Evolutionary conservation across 2,329 filamentous ascomycete species (phyloP).

Genomic region (Penicillium occitanis): DNA sequence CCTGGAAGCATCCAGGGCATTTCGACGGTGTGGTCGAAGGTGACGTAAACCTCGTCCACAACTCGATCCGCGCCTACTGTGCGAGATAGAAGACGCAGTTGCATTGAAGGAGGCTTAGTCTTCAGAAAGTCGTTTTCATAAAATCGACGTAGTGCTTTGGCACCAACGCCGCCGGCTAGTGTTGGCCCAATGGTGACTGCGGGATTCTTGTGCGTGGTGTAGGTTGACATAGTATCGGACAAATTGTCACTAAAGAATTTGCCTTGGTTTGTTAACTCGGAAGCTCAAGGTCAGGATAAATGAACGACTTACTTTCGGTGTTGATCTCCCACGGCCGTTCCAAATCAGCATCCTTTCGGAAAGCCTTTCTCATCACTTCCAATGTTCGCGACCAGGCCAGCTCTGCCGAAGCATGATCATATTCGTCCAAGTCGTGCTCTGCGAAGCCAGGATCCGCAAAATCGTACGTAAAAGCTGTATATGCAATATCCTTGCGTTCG

Average conservation of each 20-base stretch:
- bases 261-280: constrained; percentile 13
- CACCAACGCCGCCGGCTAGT: constrained; percentile 44
- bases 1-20: constrained; percentile 62
- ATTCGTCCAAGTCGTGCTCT: constrained; percentile 68
- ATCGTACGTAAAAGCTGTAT: constrained; percentile 54
- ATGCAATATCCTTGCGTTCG: constrained; percentile 39
- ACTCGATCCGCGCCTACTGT: constrained; percentile 59
- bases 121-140: constrained; percentile 59
- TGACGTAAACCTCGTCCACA: constrained; percentile 61
- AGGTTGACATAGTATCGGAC: constrained; percentile 33
- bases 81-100: constrained; percentile 56
- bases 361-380: constrained; percentile 59
- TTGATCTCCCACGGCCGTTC: constrained; percentile 40
- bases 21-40: constrained; percentile 57
- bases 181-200: constrained; percentile 37
- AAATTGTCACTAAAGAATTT: constrained; percentile 37
- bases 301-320: constrained; percentile 33
- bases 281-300: background rate
- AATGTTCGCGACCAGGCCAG: constrained; percentile 69
- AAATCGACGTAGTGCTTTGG: constrained; percentile 49
- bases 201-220: constrained; percentile 32
- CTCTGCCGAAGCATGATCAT: constrained; percentile 62
- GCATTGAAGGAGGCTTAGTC: constrained; percentile 51
- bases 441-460: constrained; percentile 65
- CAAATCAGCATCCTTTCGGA: constrained; percentile 46